phyloP scores from a whole-genome alignment of 176 grass and related monocot species.

The Lolium perenne region DNA sequence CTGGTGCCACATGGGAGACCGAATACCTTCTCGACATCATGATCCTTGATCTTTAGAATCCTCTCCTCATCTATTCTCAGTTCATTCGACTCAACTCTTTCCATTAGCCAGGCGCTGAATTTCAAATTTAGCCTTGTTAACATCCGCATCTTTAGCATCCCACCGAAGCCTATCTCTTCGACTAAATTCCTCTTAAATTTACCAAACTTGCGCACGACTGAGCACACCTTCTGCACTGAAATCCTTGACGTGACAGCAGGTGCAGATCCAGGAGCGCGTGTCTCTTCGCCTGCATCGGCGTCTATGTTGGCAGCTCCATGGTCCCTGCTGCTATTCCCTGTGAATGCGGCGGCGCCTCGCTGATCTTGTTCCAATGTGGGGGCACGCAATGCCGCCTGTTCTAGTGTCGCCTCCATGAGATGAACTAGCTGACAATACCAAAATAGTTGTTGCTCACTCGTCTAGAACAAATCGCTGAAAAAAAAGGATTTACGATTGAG shows the following conservation, averaged over 20 bases:
- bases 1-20: constrained; percentile 13
- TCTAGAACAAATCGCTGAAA: background rate
- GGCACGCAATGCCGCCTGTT: background rate
- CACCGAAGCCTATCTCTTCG: background rate
- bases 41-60: background rate
- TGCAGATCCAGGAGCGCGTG: background rate
- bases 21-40: constrained; percentile 15
- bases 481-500: background rate
- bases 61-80: constrained; percentile 13
- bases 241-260: constrained; percentile 28
- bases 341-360: background rate
- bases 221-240: constrained; percentile 27
- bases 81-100: background rate
- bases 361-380: background rate
- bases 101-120: constrained; percentile 22
- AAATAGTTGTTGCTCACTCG: background rate
- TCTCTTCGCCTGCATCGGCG: background rate
- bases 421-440: background rate
- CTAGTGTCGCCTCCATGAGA: background rate
- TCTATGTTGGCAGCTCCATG: background rate
- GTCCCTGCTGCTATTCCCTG: background rate
- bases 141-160: constrained; percentile 2
- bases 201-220: background rate
- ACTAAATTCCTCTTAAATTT: constrained; percentile 9
- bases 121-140: constrained; percentile 8